phyloP scores from a whole-genome alignment of 805 yeast species.

The Cyberlindnera suaveolens region DNA sequence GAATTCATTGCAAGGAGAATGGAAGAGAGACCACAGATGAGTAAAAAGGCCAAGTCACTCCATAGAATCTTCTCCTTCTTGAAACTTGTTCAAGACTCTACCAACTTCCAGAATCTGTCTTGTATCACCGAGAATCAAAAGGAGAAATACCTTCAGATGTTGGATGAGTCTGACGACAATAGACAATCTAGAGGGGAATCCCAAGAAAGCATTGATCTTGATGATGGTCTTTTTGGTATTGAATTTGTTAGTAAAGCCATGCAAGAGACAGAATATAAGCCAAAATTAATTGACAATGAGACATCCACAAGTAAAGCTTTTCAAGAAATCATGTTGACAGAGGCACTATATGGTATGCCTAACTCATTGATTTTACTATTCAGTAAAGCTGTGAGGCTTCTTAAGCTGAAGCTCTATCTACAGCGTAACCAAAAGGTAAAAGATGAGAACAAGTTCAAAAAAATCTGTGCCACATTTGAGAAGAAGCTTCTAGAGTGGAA shows the following conservation, averaged over 20 bases:
- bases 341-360: constrained; percentile 79
- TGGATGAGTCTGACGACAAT: constrained; percentile 9
- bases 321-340: constrained; percentile 58
- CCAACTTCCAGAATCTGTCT: constrained; percentile 14
- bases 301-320: constrained; percentile 29
- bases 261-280: constrained; percentile 19
- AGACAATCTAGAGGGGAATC: constrained; percentile 25
- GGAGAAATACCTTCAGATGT: constrained; percentile 8
- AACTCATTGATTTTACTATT: constrained; percentile 70
- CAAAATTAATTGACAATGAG: constrained; percentile 34
- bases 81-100: constrained; percentile 72
- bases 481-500: constrained; percentile 56
- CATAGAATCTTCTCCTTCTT: constrained; percentile 75
- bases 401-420: constrained; percentile 54
- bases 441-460: constrained; percentile 15
- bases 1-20: constrained; percentile 65
- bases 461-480: constrained; percentile 33
- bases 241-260: constrained; percentile 22
- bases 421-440: constrained; percentile 1
- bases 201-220: constrained; percentile 34
- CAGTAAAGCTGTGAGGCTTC: constrained; percentile 62
- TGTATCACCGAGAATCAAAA: constrained; percentile 12
- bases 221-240: constrained; percentile 42
- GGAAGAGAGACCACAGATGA: constrained; percentile 55
- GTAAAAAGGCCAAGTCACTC: constrained; percentile 68